These are phyloP conservation scores for Helminthosporium solani DNA, from an alignment of 2,329 filamentous ascomycete species.

Conservation along the genomic window DNA sequence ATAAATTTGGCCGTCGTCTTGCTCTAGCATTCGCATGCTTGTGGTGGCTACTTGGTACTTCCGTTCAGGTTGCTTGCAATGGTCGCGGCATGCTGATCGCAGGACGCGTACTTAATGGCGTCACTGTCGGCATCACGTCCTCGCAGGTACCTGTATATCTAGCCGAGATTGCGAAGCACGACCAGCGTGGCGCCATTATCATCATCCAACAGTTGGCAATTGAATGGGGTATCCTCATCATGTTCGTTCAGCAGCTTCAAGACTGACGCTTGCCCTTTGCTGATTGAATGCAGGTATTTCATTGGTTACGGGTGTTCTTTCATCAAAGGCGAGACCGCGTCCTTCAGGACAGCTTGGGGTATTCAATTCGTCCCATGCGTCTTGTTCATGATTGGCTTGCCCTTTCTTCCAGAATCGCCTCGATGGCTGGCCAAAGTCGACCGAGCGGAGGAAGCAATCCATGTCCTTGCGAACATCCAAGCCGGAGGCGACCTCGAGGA, in stretches of 20 bases:
- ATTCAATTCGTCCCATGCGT: conserved; percentile 50
- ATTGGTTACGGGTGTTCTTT: conserved; percentile 50
- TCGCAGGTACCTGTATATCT: conserved; percentile 50
- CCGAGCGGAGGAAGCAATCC: conserved; percentile 48
- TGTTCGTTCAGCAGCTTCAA: conserved; percentile 16
- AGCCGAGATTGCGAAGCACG: conserved; percentile 47
- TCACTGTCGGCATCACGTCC: conserved; percentile 47
- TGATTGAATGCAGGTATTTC: conserved; percentile 42
- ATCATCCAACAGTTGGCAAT: conserved; percentile 50
- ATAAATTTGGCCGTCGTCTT: conserved; percentile 49
- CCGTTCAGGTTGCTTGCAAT: conserved; percentile 45
- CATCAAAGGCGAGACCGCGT: conserved; percentile 40
- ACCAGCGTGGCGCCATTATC: conserved; percentile 46
- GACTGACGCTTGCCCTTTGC: background rate
- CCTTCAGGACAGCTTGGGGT: conserved; percentile 51
- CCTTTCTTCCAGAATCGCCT: conserved; percentile 50
- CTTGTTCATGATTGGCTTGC: conserved; percentile 47
- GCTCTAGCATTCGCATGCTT: conserved; percentile 52
- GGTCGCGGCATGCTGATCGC: conserved; percentile 47
- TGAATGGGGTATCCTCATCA: conserved; percentile 42
- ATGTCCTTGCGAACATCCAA: conserved; percentile 49
- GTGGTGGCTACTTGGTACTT: conserved; percentile 47
- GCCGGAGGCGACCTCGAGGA: conserved; percentile 48
- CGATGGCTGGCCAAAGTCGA: conserved; percentile 53
- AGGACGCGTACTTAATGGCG: conserved; percentile 49